Conservation (phyloP, 164 flowering plant genomes). For the Stephania cephalantha region DNA sequence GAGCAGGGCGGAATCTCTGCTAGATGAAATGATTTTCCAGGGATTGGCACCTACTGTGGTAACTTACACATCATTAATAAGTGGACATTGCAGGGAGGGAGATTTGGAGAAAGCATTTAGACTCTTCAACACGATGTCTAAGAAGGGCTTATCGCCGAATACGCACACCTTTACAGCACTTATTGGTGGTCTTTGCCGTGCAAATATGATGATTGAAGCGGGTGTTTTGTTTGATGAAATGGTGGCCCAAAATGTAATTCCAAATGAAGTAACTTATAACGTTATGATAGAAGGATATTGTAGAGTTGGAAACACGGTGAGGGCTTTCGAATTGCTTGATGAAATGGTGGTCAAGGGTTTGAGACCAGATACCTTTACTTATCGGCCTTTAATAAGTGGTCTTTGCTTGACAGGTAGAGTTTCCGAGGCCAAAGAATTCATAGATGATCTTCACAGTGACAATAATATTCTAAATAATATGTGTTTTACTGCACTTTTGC, state of each 20-base stretch:
- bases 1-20: slow-evolving; percentile 40
- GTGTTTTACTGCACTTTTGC: slow-evolving; percentile 64
- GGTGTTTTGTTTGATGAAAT: slow-evolving; percentile 48
- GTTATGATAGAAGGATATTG: slow-evolving; percentile 84
- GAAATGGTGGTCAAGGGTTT: slow-evolving; percentile 74
- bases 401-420: slow-evolving; percentile 68
- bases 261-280: slow-evolving; percentile 83
- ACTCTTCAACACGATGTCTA: slow-evolving; percentile 65
- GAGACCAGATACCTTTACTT: slow-evolving; percentile 75
- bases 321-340: slow-evolving; percentile 61
- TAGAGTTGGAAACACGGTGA: slow-evolving; percentile 48
- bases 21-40: slow-evolving; percentile 45
- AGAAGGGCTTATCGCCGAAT: slow-evolving; percentile 64
- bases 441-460: slow-evolving; percentile 52
- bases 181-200: slow-evolving; percentile 62
- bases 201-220: slow-evolving; percentile 64
- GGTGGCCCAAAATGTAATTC: slow-evolving; percentile 40
- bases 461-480: slow-evolving; percentile 55
- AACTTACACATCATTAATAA: slow-evolving; percentile 69
- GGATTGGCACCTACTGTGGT: slow-evolving; percentile 63
- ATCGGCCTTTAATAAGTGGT: slow-evolving; percentile 65
- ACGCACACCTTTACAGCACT: slow-evolving; percentile 65
- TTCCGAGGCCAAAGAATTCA: slow-evolving; percentile 66
- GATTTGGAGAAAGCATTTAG: slow-evolving; percentile 49
- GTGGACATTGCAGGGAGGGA: slow-evolving; percentile 65